A percentile compares a stretch with the other conserved stretches of the same genome.
These are phyloP conservation scores for Perkinsela sp. DNA, from an alignment of 208 protist genomes.

Conservation along the genomic window DNA sequence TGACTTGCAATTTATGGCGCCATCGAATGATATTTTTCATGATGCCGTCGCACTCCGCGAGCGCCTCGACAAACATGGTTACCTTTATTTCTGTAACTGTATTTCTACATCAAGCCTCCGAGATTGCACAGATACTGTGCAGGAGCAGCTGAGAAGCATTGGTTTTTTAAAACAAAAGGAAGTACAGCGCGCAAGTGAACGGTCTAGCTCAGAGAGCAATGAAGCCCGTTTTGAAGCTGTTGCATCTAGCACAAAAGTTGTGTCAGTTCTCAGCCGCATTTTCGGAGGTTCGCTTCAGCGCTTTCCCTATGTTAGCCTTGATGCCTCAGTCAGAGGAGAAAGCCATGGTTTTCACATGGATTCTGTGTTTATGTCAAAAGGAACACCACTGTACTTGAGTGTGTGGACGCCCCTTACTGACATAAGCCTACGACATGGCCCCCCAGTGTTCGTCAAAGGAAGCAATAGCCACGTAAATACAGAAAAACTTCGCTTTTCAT, in stretches of 20 bases:
- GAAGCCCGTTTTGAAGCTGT: conserved; percentile 12
- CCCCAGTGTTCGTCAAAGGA: conserved; percentile 25
- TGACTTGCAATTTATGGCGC: conserved; percentile 24
- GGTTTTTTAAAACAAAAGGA: neutral
- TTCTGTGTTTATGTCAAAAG: conserved; percentile 30
- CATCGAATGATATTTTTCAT: conserved; percentile 55
- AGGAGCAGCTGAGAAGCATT: conserved; percentile 17
- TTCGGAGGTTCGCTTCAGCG: conserved; percentile 32
- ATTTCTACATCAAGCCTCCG: conserved; percentile 11
- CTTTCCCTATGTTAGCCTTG: conserved; percentile 21
- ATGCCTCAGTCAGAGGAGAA: conserved; percentile 27
- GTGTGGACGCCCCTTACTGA: conserved; percentile 41
- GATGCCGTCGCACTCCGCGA: conserved; percentile 35
- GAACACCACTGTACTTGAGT: conserved; percentile 36
- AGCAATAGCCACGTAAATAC: conserved; percentile 35
- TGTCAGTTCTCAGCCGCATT: conserved; percentile 43
- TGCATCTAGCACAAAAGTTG: conserved; percentile 28
- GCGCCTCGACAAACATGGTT: conserved; percentile 41
- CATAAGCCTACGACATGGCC: conserved; percentile 32
- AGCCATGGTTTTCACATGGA: conserved; percentile 31
- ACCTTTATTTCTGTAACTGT: conserved; percentile 48
- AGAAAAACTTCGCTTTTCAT: conserved; percentile 21
- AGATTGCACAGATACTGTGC: conserved; percentile 14
- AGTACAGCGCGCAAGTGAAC: conserved; percentile 8
- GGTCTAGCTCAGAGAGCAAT: conserved; percentile 18